Evolutionary conservation across 345 rosid species (phyloP), one percentile per base, ranked within the genome.

Genomic region (Carallia brachiata): DNA sequence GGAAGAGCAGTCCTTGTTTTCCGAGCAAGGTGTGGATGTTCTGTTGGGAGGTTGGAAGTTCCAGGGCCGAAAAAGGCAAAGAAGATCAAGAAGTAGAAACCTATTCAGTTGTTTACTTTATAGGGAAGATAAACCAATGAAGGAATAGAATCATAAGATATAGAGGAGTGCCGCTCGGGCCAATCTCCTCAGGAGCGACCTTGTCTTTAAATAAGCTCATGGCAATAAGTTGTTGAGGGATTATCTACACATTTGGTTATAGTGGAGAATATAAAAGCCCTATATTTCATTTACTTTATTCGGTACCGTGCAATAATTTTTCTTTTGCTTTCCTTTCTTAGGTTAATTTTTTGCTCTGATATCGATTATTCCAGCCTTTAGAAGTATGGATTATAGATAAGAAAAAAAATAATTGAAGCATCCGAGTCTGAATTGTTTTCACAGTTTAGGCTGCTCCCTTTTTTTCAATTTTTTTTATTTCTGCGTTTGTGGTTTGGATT

Each of bases 21-120:
- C 62, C 81, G 90, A 40, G 90, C 88, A 4, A 86, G 84, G 67
- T 90, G 96, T 58, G 92, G 92, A 52, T 77, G 80, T 58, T 72
- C 80, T 13, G 73, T 91, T 66, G 94, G 96, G 77, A 87, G 96
- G 82, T 79, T 93, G 86, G 97, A 89, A 82, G 96, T 89, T 65
- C 91, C 87, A 0, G 97, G 98, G 12, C 84, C 84, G 17, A 89
- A 80, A 92, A 91, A 81, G 92, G 84, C 56, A 19, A 87, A 86
- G 82, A 91, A 87, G 91, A 68, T 86, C 77, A 90, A 87, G 90
- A 93, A 83, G 77, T 91, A 90, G 94, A 71, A 70, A 18, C 59
- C 47, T 7, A 60, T 61, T 54, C 28, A 40, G 23, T 36, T 70
- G 54, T 50, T 61, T 40, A 65, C 68, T 60, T 67, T 59, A 64